A percentile compares a stretch with the other conserved stretches of the same genome.
These are phyloP conservation scores for Tetrahymena thermophila DNA, from an alignment of 73 alveolate genomes.

Conservation along the genomic window DNA sequence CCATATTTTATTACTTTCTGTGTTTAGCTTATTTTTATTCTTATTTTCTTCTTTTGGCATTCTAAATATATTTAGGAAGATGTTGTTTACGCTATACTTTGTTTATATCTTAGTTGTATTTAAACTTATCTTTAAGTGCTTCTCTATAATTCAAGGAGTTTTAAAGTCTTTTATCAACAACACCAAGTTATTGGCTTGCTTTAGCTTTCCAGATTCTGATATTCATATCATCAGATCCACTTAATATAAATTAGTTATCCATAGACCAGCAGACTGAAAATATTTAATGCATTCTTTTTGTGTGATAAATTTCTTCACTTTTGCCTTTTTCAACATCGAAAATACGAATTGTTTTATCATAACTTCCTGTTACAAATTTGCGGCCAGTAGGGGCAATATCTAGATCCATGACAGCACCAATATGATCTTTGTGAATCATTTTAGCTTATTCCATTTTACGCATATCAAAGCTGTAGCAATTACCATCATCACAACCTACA, in stretches of 20 bases:
- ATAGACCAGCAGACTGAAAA: slow-evolving; percentile 78
- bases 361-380: slow-evolving; percentile 95
- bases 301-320: slow-evolving; percentile 93
- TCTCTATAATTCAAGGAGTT: slow-evolving; percentile 76
- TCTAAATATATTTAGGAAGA: slow-evolving; percentile 82
- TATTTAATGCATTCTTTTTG: slow-evolving; percentile 96
- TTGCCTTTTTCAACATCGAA: slow-evolving; percentile 80
- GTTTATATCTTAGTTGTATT: slow-evolving; percentile 79
- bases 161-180: slow-evolving; percentile 78
- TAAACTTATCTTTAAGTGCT: slow-evolving; percentile 83
- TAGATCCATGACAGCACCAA: slow-evolving; percentile 88
- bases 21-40: slow-evolving; percentile 72
- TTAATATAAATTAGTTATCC: slow-evolving; percentile 85
- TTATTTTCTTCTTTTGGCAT: slow-evolving; percentile 67
- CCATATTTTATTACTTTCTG: slow-evolving; percentile 73
- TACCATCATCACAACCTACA: slow-evolving; percentile 95
- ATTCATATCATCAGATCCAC: slow-evolving; percentile 97
- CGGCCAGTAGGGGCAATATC: slow-evolving; percentile 95
- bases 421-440: slow-evolving; percentile 95
- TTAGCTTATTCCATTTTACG: slow-evolving; percentile 85
- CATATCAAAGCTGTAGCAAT: slow-evolving; percentile 96
- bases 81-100: slow-evolving; percentile 82
- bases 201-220: slow-evolving; percentile 96
- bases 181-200: slow-evolving; percentile 78
- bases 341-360: slow-evolving; percentile 92